Evolutionary conservation across 148 eudicot species (phyloP).

Genomic region (Camellia sinensis): DNA sequence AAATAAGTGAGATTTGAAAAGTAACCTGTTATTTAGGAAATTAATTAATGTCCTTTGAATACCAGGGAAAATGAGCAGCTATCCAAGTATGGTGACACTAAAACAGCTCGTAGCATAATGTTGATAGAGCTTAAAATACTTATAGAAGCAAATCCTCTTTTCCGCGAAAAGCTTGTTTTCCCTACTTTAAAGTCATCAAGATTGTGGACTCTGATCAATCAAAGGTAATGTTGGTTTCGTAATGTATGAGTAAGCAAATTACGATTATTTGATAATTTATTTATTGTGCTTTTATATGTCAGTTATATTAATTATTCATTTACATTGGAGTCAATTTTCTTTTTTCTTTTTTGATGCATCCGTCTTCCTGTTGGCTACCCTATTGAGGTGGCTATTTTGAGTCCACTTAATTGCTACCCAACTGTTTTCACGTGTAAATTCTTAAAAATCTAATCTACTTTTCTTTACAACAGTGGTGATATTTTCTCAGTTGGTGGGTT

Average conservation of each 20-base stretch:
- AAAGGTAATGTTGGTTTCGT: slow-evolving; percentile 46
- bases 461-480: not conserved
- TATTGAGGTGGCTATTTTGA: not conserved
- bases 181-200: slow-evolving; percentile 77
- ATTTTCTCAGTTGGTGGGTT: not conserved
- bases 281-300: not conserved
- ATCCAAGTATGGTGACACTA: slow-evolving; percentile 80
- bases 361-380: not conserved
- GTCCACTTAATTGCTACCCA: not conserved
- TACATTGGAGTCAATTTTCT: not conserved
- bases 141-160: slow-evolving; percentile 86
- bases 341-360: not conserved
- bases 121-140: slow-evolving; percentile 75
- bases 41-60: slow-evolving; percentile 15
- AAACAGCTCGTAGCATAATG: slow-evolving; percentile 81
- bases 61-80: slow-evolving; percentile 91
- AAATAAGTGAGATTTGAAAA: not conserved
- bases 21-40: not conserved
- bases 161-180: slow-evolving; percentile 77
- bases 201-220: slow-evolving; percentile 82
- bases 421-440: not conserved
- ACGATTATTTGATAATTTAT: not conserved
- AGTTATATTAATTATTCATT: not conserved
- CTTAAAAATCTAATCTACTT: not conserved
- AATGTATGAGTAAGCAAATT: slow-evolving; percentile 2